Conservation (phyloP, 2,329 filamentous ascomycete species). For the Aspergillus sp. region DNA sequence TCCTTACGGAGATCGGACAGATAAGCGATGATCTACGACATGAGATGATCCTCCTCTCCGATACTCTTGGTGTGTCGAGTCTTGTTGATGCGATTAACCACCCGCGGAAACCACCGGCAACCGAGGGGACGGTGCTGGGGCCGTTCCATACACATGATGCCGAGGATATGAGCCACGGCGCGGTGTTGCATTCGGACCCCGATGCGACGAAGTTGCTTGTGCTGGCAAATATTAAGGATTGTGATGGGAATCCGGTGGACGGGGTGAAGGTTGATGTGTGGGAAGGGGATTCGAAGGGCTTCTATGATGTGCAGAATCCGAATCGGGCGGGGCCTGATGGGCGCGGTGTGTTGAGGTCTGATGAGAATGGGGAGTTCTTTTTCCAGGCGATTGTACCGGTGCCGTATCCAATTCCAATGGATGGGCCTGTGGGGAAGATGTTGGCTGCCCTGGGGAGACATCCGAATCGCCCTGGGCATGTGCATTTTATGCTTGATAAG, state of each 20-base stretch:
- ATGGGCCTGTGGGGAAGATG: constrained; percentile 15
- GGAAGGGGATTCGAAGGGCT: constrained; percentile 29
- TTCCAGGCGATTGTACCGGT: constrained; percentile 28
- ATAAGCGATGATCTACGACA: constrained; percentile 16
- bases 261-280: constrained; percentile 25
- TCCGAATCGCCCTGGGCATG: constrained; percentile 8
- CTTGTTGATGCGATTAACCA: constrained; percentile 29
- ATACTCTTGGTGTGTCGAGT: constrained; percentile 26
- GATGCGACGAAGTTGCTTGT: constrained; percentile 21
- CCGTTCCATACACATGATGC: constrained; percentile 32
- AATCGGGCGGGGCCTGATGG: constrained; percentile 23
- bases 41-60: constrained; percentile 19
- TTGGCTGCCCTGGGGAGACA: constrained; percentile 1
- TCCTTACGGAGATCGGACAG: constrained; percentile 56
- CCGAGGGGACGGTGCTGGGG: constrained; percentile 29
- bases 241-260: constrained; percentile 20
- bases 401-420: constrained; percentile 27
- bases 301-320: constrained; percentile 29
- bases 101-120: constrained; percentile 18
- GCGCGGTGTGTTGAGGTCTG: constrained; percentile 22
- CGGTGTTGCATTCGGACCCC: constrained; percentile 20
- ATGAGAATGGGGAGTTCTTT: constrained; percentile 23
- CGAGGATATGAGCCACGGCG: constrained; percentile 20
- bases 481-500: constrained; percentile 27
- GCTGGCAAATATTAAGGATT: constrained; percentile 23